Evolutionary conservation across 805 yeast species (phyloP).

Genomic region (Wickerhamiella parazyma): DNA sequence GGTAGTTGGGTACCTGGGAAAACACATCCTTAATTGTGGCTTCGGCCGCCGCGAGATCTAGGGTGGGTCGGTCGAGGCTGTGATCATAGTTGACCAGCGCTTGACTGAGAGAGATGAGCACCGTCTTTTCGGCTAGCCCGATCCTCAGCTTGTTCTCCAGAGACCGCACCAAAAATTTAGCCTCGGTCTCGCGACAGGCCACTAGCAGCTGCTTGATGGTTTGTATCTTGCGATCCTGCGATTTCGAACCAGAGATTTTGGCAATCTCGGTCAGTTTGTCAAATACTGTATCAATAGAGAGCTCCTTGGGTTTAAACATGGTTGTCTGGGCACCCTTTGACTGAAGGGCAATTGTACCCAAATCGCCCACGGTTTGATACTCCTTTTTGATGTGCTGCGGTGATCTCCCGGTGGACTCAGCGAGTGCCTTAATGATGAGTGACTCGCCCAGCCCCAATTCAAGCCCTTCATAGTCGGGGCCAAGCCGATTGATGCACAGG

Average conservation of each 20-base stretch:
- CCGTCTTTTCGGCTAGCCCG: constrained; percentile 89
- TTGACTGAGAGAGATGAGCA: constrained; percentile 68
- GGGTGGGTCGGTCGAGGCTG: constrained; percentile 21
- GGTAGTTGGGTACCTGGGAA: constrained; percentile 84
- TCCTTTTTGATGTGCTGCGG: constrained; percentile 56
- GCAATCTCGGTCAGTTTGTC: constrained; percentile 66
- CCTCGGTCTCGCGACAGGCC: constrained; percentile 74
- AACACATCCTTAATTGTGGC: constrained; percentile 72
- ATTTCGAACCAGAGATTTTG: constrained; percentile 57
- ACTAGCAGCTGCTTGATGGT: constrained; percentile 74
- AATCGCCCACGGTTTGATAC: constrained; percentile 70
- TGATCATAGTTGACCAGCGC: constrained; percentile 59
- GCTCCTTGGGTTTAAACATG: constrained; percentile 81
- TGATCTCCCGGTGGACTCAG: constrained; percentile 80
- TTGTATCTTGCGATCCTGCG: constrained; percentile 65
- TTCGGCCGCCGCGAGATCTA: constrained; percentile 45
- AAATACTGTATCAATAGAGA: constrained; percentile 64
- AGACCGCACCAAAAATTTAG: constrained; percentile 79
- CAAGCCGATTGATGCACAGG: constrained; percentile 72
- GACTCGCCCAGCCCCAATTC: constrained; percentile 93
- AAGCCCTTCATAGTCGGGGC: constrained; percentile 92
- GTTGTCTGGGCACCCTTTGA: constrained; percentile 79
- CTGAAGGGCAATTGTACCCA: constrained; percentile 76
- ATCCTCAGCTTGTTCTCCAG: constrained; percentile 87
- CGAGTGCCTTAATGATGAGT: constrained; percentile 69